Evolutionary conservation across 495 filamentous ascomycete species (phyloP).

Genomic region (Penicillium manginii): DNA sequence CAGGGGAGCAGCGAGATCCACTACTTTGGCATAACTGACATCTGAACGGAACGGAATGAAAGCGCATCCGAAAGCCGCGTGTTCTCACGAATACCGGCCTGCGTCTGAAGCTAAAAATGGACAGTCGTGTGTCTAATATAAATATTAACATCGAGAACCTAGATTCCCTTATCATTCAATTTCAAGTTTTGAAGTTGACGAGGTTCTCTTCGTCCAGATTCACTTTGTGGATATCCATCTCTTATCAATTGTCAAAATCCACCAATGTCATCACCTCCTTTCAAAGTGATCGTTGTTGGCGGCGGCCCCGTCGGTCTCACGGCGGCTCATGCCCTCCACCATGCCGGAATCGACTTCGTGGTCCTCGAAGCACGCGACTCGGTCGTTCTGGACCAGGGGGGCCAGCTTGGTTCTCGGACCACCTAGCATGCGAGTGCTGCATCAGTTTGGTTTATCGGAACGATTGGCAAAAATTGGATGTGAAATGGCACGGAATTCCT

Average conservation of each 20-base stretch:
- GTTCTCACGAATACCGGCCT: background rate
- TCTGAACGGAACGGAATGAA: background rate
- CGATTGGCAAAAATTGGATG: background rate
- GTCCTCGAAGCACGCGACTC: conserved; percentile 1
- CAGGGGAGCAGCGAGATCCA: background rate
- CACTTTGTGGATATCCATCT: background rate
- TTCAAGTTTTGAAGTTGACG: background rate
- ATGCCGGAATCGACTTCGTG: background rate
- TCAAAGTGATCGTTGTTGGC: conserved; percentile 1
- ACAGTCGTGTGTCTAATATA: background rate
- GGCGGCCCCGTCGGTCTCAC: background rate
- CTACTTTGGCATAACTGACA: background rate
- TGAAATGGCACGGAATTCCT: background rate
- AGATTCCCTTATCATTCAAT: background rate
- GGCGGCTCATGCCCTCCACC: background rate
- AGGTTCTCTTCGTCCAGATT: background rate
- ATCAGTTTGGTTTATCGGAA: background rate
- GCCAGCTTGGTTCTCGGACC: background rate
- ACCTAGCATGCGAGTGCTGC: background rate
- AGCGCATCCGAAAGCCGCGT: background rate
- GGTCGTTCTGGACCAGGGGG: background rate
- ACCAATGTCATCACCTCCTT: background rate
- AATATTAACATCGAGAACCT: background rate
- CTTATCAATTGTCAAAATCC: background rate
- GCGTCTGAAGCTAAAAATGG: background rate